A percentile compares a stretch with the other conserved stretches of the same genome.
These are phyloP conservation scores for Teratosphaeria viscida DNA, from an alignment of 2,329 filamentous ascomycete genomes.

Conservation along the genomic window DNA sequence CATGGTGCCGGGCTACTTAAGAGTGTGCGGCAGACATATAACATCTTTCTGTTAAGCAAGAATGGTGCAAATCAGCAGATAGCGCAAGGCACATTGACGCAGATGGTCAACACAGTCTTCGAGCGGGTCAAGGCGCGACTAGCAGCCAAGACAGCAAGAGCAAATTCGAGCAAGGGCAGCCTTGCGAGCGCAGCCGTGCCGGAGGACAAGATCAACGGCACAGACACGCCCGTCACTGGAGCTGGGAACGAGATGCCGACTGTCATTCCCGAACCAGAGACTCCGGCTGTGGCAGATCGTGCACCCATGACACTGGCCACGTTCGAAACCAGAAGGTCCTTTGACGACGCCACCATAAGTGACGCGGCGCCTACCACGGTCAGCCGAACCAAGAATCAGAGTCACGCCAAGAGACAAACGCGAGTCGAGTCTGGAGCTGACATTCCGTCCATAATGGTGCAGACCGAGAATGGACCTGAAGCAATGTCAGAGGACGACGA, in stretches of 20 bases:
- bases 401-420: constrained; percentile 11
- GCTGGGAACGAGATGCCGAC: constrained; percentile 22
- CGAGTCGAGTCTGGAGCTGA: constrained; percentile 37
- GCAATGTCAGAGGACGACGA: constrained; percentile 59
- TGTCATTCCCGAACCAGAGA: constrained; percentile 16
- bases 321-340: constrained; percentile 56
- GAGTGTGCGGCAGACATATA: constrained; percentile 95
- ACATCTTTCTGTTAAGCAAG: constrained; percentile 92
- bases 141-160: constrained; percentile 72
- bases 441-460: constrained; percentile 26
- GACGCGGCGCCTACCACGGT: constrained; percentile 60
- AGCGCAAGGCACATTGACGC: constrained; percentile 89
- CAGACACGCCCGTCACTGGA: constrained; percentile 17
- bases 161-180: constrained; percentile 42
- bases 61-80: constrained; percentile 93
- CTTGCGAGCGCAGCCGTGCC: constrained; percentile 23
- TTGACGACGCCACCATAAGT: constrained; percentile 54
- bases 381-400: constrained; percentile 43
- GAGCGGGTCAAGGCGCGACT: constrained; percentile 82
- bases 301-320: constrained; percentile 56
- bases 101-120: constrained; percentile 98
- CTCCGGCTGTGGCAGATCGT: constrained; percentile 24
- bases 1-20: constrained; percentile 93
- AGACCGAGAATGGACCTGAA: constrained; percentile 31
- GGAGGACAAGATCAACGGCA: constrained; percentile 19